Percentiles rank a stretch among this genome's conserved stretches.
Evolutionary conservation across 129 eudicot genomes (phyloP).

Genomic region (Lactuca sativa): DNA sequence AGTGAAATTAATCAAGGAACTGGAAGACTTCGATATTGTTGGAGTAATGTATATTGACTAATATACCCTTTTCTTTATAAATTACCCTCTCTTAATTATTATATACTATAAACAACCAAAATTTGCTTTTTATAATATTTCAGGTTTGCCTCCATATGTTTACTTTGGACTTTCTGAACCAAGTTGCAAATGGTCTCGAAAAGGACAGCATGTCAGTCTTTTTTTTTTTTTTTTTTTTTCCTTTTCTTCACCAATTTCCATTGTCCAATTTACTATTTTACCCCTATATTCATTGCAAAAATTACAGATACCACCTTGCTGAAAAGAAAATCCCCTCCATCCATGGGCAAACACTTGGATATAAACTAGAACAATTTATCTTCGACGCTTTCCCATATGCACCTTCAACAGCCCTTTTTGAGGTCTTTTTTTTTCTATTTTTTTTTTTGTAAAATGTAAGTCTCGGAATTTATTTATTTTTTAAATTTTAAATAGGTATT

Average conservation of each 20-base stretch:
- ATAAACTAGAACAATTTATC: conserved; percentile 87
- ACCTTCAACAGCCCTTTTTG: conserved; percentile 92
- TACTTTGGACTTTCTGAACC: conserved; percentile 90
- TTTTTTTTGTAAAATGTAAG: neutral
- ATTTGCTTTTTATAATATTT: conserved; percentile 12
- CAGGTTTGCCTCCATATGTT: conserved; percentile 99
- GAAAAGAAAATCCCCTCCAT: conserved; percentile 92
- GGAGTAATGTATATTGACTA: conserved; percentile 89
- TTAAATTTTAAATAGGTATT: conserved; percentile 43
- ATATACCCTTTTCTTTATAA: conserved; percentile 7
- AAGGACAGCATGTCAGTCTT: conserved; percentile 94
- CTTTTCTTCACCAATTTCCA: neutral
- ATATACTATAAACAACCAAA: neutral
- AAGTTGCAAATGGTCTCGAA: conserved; percentile 95
- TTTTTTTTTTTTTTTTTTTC: neutral
- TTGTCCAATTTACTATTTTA: neutral
- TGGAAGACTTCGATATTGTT: conserved; percentile 94
- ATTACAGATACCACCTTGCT: conserved; percentile 85
- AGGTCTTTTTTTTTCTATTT: conserved; percentile 42
- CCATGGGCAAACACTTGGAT: conserved; percentile 77
- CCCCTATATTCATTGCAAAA: neutral
- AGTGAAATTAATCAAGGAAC: conserved; percentile 89
- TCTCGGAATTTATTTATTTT: conserved; percentile 1
- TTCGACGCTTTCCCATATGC: conserved; percentile 96
- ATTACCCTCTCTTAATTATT: neutral